A percentile compares a stretch with the other conserved stretches of the same genome.
phyloP scores from a whole-genome alignment of 2,329 filamentous ascomycete species.

The Botrytis porri region DNA sequence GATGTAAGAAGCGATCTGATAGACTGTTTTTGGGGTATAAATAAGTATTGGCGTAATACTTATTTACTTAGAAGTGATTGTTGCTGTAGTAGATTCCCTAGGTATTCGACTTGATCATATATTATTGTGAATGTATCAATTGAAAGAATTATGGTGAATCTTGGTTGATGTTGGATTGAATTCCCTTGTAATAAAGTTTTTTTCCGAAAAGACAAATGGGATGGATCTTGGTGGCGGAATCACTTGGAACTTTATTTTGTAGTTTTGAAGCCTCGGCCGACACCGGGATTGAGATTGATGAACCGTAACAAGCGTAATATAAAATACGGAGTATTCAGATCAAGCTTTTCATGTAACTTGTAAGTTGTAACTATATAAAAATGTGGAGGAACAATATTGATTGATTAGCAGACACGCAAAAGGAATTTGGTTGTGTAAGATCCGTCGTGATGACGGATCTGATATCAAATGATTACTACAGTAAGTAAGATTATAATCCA shows the following conservation, averaged over 20 bases:
- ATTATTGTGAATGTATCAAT: neutral
- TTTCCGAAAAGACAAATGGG: neutral
- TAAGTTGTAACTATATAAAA: too few relatives aligned
- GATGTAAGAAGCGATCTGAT: neutral
- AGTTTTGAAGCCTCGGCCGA: neutral
- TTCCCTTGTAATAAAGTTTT: neutral
- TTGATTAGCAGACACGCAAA: neutral
- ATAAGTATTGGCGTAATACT: neutral
- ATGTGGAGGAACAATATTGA: neutral
- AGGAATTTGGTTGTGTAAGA: neutral
- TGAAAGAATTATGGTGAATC: neutral
- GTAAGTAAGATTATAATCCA: neutral
- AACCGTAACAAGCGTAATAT: neutral
- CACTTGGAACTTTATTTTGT: neutral
- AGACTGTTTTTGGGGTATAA: neutral
- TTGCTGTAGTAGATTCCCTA: neutral
- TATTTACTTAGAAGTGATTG: neutral
- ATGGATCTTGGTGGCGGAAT: neutral
- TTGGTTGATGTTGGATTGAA: neutral
- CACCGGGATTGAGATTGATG: conserved; percentile 1
- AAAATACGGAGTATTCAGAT: neutral
- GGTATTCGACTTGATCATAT: neutral
- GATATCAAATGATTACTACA: neutral
- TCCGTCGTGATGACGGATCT: neutral
- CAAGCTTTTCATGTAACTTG: too few relatives aligned